A percentile compares a stretch with the other conserved stretches of the same genome.
phyloP scores from a whole-genome alignment of 2,329 filamentous ascomycete genomes.

The Furcasterigmium furcatum region DNA sequence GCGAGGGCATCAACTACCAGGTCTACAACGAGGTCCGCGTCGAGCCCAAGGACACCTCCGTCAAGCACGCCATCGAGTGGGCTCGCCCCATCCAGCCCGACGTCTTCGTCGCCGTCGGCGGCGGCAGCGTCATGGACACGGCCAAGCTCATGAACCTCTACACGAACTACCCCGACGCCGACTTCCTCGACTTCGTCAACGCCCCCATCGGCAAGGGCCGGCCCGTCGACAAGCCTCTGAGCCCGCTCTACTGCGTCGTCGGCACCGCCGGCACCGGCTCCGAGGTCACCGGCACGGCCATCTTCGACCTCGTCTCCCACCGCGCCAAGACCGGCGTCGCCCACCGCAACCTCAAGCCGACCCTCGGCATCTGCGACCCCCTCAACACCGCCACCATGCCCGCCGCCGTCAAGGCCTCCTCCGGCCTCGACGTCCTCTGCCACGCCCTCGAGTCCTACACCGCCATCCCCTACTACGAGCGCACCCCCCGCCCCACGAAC shows the following conservation, averaged over 20 bases:
- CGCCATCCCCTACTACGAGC: constrained; percentile 89
- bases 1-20: constrained; percentile 75
- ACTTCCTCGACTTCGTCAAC: constrained; percentile 97
- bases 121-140: constrained; percentile 95
- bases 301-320: constrained; percentile 90
- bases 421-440: constrained; percentile 91
- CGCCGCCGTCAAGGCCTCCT: constrained; percentile 84
- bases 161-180: constrained; percentile 82
- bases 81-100: constrained; percentile 78
- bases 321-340: constrained; percentile 94
- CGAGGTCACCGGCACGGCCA: constrained; percentile 96
- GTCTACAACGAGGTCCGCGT: constrained; percentile 79
- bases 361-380: constrained; percentile 79
- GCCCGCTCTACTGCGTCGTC: constrained; percentile 77
- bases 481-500: constrained; percentile 79
- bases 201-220: constrained; percentile 84
- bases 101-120: constrained; percentile 87
- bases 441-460: constrained; percentile 97
- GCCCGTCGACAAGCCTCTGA: constrained; percentile 69
- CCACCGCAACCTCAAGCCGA: constrained; percentile 92
- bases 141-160: constrained; percentile 99
- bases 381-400: constrained; percentile 97
- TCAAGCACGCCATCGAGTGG: constrained; percentile 87
- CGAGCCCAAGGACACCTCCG: constrained; percentile 91
- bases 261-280: constrained; percentile 84